These are phyloP conservation scores for Phycomyces nitens DNA, from an alignment of 192 early-diverging fungal species.

Conservation along the genomic window DNA sequence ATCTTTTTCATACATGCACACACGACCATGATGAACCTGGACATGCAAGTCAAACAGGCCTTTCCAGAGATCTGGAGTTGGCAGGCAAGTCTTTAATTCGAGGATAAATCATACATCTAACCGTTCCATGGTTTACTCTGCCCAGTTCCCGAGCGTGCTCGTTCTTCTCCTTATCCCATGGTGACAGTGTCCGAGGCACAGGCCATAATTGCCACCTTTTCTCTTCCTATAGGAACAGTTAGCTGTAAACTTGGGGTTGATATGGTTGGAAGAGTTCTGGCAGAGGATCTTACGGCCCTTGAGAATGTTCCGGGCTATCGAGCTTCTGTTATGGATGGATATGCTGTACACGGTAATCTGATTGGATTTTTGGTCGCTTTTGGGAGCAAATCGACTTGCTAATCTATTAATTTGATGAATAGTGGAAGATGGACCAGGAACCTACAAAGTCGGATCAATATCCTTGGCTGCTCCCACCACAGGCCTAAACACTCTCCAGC, in stretches of 20 bases:
- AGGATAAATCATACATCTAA: too few species aligned
- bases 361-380: neutral
- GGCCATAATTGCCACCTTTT: slow-evolving; percentile 42
- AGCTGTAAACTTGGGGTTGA: slow-evolving; percentile 40
- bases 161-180: slow-evolving; percentile 84
- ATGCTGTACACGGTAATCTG: slow-evolving; percentile 75
- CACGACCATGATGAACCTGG: slow-evolving; percentile 30
- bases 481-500: slow-evolving; percentile 26
- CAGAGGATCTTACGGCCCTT: slow-evolving; percentile 66
- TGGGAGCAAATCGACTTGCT: neutral
- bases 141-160: slow-evolving; percentile 59
- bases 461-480: slow-evolving; percentile 46
- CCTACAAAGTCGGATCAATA: slow-evolving; percentile 60
- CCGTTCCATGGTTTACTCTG: too few species aligned
- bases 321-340: slow-evolving; percentile 91
- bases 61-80: slow-evolving; percentile 7
- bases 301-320: slow-evolving; percentile 83
- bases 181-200: slow-evolving; percentile 68
- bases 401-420: neutral
- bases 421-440: slow-evolving; percentile 78
- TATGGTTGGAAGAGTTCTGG: slow-evolving; percentile 65
- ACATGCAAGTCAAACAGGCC: slow-evolving; percentile 1
- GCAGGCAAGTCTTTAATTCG: too few species aligned
- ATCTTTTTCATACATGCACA: slow-evolving; percentile 35
- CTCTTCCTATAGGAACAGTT: slow-evolving; percentile 31